Base-by-base conservation (phyloP, 2,329 filamentous ascomycete genomes). In the Ascochyta fabae region DNA sequence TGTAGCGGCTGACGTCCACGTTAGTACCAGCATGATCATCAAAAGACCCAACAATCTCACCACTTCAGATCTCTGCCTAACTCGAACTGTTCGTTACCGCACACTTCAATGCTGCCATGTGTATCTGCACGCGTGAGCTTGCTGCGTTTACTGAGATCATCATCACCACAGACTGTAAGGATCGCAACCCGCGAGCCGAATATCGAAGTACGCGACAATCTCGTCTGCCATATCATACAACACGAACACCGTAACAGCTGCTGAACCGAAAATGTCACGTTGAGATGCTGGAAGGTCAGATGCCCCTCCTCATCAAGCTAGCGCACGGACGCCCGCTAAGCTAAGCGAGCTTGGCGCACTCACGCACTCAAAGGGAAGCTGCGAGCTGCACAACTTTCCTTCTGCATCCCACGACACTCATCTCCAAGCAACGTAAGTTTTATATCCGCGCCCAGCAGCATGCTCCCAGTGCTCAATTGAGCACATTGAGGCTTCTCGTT, bases 381-480 rank as follows among this genome's bases (percentile, higher is more conserved):
- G 49, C 50, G 56, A 54, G 43, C 53, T 40, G 35, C 38, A 34
- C 31, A 48, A 45, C 66, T 67, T 69, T 65, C 67, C 63, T 70
- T 65, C 69, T 73, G 65, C 73, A 75, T 65, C 73, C 68, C 65
- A 73, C 73, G 70, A 73, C 72, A 73, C 73, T 76, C 71, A 77
- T 77, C 75, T 77, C 72, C 75, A 70, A 76, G 71, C 72, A 68
- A 75, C 61, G 75, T 77, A 76, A 73, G 75, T 74, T 58, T 36
- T 38, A 57, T 38, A 42, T 34, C 36, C 10, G 47, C 22, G 33
- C 52, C 43, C 41, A 40, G 36, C 48, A 33, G 38, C 36, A 54
- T 38, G 41, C 35, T 50, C 34, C 38, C 42, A 40, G 49, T 44
- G 50, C 58, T 65, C 67, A 70, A 72, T 72, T 67, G 67, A 69